Evolutionary conservation across 2,329 filamentous ascomycete species (phyloP).

Genomic region (Periglandula ipomoeae): DNA sequence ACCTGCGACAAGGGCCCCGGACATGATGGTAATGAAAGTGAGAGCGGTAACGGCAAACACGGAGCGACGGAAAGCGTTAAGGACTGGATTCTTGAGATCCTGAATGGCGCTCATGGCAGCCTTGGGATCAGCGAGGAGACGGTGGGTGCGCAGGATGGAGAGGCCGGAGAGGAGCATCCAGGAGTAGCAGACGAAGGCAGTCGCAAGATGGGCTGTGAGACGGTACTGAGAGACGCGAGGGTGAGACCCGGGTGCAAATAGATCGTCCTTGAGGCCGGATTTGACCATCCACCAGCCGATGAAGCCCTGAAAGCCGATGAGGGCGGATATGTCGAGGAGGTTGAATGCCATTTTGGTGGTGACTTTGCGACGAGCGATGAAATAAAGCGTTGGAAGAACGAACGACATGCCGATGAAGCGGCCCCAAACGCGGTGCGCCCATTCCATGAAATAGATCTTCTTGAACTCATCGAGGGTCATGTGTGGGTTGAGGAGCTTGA

Average conservation of each 20-base stretch:
- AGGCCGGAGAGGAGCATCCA: slow-evolving; percentile 92
- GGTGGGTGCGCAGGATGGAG: slow-evolving; percentile 68
- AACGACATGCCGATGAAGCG: slow-evolving; percentile 85
- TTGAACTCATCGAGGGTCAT: slow-evolving; percentile 95
- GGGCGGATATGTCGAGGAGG: slow-evolving; percentile 70
- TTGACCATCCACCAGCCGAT: slow-evolving; percentile 99
- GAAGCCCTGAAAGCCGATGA: slow-evolving; percentile 92
- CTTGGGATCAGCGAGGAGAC: slow-evolving; percentile 58
- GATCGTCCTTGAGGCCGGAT: slow-evolving; percentile 87
- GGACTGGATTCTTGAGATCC: slow-evolving; percentile 54
- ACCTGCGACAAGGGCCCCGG: slow-evolving; percentile 85
- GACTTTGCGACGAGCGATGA: slow-evolving; percentile 71
- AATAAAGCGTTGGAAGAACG: slow-evolving; percentile 79
- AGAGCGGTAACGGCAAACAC: slow-evolving; percentile 63
- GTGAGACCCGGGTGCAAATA: slow-evolving; percentile 84
- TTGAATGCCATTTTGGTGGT: slow-evolving; percentile 68
- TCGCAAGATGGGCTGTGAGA: slow-evolving; percentile 77
- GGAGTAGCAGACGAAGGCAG: slow-evolving; percentile 86
- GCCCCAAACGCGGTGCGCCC: slow-evolving; percentile 91
- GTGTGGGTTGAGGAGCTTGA: slow-evolving; percentile 79
- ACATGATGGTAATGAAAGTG: slow-evolving; percentile 86
- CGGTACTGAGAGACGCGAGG: slow-evolving; percentile 93
- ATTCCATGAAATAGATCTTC: slow-evolving; percentile 99
- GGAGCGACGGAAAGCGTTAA: slow-evolving; percentile 64
- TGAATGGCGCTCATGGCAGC: slow-evolving; percentile 51